A percentile compares a stretch with the other conserved stretches of the same genome.
These are phyloP conservation scores for Aspergillus sp. DNA, from an alignment of 2,329 filamentous ascomycete species.

Conservation along the genomic window DNA sequence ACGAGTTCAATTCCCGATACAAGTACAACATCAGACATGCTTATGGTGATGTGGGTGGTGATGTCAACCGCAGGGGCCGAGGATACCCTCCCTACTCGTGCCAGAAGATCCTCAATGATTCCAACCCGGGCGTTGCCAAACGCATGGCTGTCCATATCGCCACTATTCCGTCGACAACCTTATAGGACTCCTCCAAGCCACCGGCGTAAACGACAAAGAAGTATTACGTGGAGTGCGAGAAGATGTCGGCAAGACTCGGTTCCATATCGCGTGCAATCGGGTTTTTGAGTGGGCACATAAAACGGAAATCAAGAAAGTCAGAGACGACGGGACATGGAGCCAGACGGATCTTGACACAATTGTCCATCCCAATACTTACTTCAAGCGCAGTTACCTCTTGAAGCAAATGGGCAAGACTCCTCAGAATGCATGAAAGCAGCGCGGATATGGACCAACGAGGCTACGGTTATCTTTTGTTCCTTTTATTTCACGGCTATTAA, in stretches of 20 bases:
- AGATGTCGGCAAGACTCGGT: constrained; percentile 81
- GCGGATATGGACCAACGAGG: constrained; percentile 43
- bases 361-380: constrained; percentile 95
- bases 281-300: constrained; percentile 88
- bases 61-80: constrained; percentile 73
- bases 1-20: constrained; percentile 96
- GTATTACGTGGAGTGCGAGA: constrained; percentile 75
- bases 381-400: constrained; percentile 84
- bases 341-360: constrained; percentile 82
- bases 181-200: constrained; percentile 62
- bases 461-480: constrained; percentile 11
- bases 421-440: constrained; percentile 35
- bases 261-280: constrained; percentile 90
- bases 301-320: constrained; percentile 64
- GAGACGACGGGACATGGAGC: constrained; percentile 64
- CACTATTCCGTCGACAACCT: constrained; percentile 89
- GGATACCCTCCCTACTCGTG: constrained; percentile 90
- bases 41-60: constrained; percentile 92
- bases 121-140: constrained; percentile 75
- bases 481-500: not conserved
- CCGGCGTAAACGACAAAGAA: constrained; percentile 69
- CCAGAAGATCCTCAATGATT: constrained; percentile 88
- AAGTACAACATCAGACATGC: constrained; percentile 91
- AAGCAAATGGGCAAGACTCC: constrained; percentile 61
- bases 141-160: constrained; percentile 92